Evolutionary conservation across 108 stramenopile genomes (phyloP).

Genomic region (Cyclotella distinguenda): DNA sequence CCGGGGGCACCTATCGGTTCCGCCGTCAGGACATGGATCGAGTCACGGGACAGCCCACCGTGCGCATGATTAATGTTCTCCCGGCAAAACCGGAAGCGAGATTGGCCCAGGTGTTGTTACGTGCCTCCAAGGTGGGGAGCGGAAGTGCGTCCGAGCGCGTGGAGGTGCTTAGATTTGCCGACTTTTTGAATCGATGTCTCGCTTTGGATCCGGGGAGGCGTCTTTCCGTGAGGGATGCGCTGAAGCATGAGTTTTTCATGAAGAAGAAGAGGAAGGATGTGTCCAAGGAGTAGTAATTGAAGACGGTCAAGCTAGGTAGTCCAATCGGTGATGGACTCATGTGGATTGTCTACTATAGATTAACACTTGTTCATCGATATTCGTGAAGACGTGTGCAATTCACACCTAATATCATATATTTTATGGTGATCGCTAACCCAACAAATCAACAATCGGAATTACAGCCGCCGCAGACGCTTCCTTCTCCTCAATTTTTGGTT

Average conservation of each 20-base stretch:
- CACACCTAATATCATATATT: too few species aligned
- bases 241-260: constrained; percentile 68
- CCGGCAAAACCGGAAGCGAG: constrained; percentile 41
- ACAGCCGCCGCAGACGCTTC: neutral
- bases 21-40: constrained; percentile 66
- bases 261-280: constrained; percentile 48
- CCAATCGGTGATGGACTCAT: too few species aligned
- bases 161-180: constrained; percentile 76
- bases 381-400: too few species aligned
- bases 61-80: constrained; percentile 57
- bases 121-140: constrained; percentile 72
- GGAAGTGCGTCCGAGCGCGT: constrained; percentile 69
- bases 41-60: constrained; percentile 59
- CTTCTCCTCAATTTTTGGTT: neutral
- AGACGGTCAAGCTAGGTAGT: too few species aligned
- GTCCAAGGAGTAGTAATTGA: constrained; percentile 2
- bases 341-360: too few species aligned
- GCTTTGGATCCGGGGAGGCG: constrained; percentile 85
- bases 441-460: constrained; percentile 1
- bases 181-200: constrained; percentile 86
- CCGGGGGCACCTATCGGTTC: constrained; percentile 64
- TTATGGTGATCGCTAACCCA: too few species aligned
- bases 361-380: too few species aligned
- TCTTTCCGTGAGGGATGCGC: constrained; percentile 55
- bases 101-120: constrained; percentile 55